phyloP scores from a whole-genome alignment of 2,329 filamentous ascomycete species.

The Reticulascus tulasneorum region DNA sequence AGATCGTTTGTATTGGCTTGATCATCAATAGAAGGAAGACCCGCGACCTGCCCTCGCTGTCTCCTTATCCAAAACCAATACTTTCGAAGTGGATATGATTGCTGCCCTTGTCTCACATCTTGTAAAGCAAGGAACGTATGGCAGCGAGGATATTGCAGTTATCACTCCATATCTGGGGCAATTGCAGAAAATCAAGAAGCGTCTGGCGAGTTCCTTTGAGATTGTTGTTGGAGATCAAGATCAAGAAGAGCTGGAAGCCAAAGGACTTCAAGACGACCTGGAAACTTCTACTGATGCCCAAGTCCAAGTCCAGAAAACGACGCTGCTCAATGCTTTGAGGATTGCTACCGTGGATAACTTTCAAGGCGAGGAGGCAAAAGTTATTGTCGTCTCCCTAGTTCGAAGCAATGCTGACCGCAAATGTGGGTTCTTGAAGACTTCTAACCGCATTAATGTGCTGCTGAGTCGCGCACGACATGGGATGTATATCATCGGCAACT shows the following conservation, averaged over 20 bases:
- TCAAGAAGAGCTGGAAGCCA: slow-evolving; percentile 44
- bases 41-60: too few relatives aligned
- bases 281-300: slow-evolving; percentile 19
- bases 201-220: slow-evolving; percentile 47
- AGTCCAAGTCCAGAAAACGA: slow-evolving; percentile 18
- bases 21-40: slow-evolving; percentile 50
- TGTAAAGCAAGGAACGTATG: slow-evolving; percentile 60
- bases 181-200: slow-evolving; percentile 43
- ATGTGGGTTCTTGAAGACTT: slow-evolving; percentile 62
- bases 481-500: slow-evolving; percentile 68
- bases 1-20: slow-evolving; percentile 55
- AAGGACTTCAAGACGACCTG: too few relatives aligned
- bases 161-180: slow-evolving; percentile 64
- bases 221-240: slow-evolving; percentile 64
- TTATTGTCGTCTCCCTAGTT: slow-evolving; percentile 67
- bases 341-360: slow-evolving; percentile 72
- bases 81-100: slow-evolving; percentile 61
- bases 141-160: slow-evolving; percentile 60
- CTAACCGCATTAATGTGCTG: slow-evolving; percentile 67
- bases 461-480: slow-evolving; percentile 64
- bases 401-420: slow-evolving; percentile 58
- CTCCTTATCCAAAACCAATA: too few relatives aligned
- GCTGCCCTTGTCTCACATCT: slow-evolving; percentile 61
- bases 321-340: slow-evolving; percentile 44
- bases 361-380: slow-evolving; percentile 70